Evolutionary conservation across 2,329 filamentous ascomycete species (phyloP).

Genomic region (Xylaria sp.): DNA sequence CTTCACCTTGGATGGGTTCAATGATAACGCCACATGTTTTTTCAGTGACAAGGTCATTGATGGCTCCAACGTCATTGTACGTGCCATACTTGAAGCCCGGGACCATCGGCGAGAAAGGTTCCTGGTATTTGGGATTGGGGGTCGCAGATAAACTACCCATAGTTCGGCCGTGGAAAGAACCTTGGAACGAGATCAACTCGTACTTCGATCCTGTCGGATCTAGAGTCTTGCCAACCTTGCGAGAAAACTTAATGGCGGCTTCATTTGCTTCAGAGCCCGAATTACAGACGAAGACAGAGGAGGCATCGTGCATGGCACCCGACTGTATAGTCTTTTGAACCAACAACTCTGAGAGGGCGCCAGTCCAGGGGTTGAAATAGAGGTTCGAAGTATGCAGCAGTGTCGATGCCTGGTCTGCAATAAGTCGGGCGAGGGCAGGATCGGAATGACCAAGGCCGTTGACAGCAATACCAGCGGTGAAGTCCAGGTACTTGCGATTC

Average conservation of each 20-base stretch:
- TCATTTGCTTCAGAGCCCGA: constrained; percentile 98
- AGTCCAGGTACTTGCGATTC: constrained; percentile 88
- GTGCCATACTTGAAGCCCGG: constrained; percentile 89
- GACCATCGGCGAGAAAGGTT: constrained; percentile 93
- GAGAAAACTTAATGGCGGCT: constrained; percentile 94
- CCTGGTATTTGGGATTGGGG: constrained; percentile 97
- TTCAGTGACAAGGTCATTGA: constrained; percentile 80
- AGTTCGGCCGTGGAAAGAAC: constrained; percentile 94
- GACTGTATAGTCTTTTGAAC: constrained; percentile 82
- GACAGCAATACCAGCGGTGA: constrained; percentile 96
- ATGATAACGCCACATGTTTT: constrained; percentile 94
- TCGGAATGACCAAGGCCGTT: constrained; percentile 93
- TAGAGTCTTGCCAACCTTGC: constrained; percentile 84
- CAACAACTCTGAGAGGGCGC: constrained; percentile 84
- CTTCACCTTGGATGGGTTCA: constrained; percentile 97
- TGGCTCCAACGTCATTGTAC: constrained; percentile 81
- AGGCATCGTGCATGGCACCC: constrained; percentile 83
- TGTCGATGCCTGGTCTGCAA: constrained; percentile 79
- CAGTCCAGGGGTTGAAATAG: constrained; percentile 97
- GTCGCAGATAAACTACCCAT: constrained; percentile 97
- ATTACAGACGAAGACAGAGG: constrained; percentile 91
- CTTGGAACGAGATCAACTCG: constrained; percentile 89
- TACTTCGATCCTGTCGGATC: constrained; percentile 78
- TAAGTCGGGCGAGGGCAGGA: constrained; percentile 75
- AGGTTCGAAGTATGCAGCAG: constrained; percentile 94